Conservation (phyloP, 1,139 yeast species). For the Arxiozyma heterogenica region DNA sequence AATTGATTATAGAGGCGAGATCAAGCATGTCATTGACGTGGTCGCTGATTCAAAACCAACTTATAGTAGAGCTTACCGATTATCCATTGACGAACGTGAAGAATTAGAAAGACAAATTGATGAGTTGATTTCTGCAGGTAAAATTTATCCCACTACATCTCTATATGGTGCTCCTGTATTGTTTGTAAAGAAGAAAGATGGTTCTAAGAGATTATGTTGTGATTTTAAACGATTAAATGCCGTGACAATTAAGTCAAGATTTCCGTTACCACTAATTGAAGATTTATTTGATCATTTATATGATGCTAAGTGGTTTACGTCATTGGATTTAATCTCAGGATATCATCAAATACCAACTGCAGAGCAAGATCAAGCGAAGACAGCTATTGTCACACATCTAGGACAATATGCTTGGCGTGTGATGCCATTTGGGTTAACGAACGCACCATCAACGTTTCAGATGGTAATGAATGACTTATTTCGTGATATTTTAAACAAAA, state of each 20-base stretch:
- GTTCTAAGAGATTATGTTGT: conserved; percentile 15
- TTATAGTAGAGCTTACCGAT: not conserved
- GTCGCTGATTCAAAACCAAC: not conserved
- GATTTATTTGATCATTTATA: conserved; percentile 7
- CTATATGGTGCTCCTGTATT: not conserved
- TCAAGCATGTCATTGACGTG: not conserved
- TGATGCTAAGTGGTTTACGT: conserved; percentile 1
- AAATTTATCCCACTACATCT: not conserved
- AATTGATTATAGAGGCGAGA: not conserved
- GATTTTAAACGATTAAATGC: conserved; percentile 21
- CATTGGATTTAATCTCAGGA: conserved; percentile 6
- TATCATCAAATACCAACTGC: conserved; percentile 8
- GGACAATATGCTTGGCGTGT: conserved; percentile 6
- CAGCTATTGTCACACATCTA: conserved; percentile 9
- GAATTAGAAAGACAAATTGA: not conserved
- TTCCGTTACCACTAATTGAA: conserved; percentile 20
- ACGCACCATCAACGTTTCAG: conserved; percentile 7
- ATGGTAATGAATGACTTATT: conserved; percentile 10
- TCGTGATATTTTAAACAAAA: conserved; percentile 6
- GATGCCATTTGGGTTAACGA: conserved; percentile 8
- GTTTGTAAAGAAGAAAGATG: conserved; percentile 19
- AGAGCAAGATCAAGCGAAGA: conserved; percentile 5
- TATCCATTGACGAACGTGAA: not conserved
- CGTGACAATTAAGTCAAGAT: conserved; percentile 14
- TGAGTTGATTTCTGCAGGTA: not conserved